Evolutionary conservation across 2,329 filamentous ascomycete species (phyloP).

Genomic region (Plectosphaerella cucumerina): DNA sequence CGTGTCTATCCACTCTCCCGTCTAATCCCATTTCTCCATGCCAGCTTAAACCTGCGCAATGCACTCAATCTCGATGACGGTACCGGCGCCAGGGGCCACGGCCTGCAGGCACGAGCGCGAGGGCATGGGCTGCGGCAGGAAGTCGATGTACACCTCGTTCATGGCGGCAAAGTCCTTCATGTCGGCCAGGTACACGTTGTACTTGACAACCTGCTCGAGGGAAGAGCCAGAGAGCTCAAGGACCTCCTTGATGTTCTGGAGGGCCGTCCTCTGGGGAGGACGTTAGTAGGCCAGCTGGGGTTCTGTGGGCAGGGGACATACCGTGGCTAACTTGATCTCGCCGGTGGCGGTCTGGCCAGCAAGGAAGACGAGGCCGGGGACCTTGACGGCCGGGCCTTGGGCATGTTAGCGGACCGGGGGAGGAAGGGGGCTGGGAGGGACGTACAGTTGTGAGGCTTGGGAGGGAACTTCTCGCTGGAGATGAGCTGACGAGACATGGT

Average conservation of each 20-base stretch:
- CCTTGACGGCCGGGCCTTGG: conserved; percentile 33
- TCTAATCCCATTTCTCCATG: no score
- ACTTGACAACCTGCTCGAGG: conserved; percentile 60
- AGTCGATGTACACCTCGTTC: conserved; percentile 40
- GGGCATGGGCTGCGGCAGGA: conserved; percentile 35
- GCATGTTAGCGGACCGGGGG: background rate
- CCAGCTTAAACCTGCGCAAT: conserved; percentile 30
- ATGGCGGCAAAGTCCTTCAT: conserved; percentile 62
- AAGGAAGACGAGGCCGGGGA: conserved; percentile 41
- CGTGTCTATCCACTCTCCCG: no score
- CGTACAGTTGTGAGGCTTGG: conserved; percentile 42
- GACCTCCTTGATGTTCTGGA: conserved; percentile 55
- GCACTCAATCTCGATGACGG: conserved; percentile 39
- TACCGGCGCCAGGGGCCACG: conserved; percentile 30
- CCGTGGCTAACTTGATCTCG: conserved; percentile 41
- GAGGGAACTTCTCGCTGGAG: conserved; percentile 39
- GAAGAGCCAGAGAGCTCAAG: conserved; percentile 57
- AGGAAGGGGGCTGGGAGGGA: background rate
- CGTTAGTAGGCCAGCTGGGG: background rate
- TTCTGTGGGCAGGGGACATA: conserved; percentile 14
- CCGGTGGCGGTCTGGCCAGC: conserved; percentile 44
- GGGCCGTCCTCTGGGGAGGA: conserved; percentile 24
- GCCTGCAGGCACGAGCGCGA: conserved; percentile 36
- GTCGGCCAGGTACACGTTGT: conserved; percentile 61
- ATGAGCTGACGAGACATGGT: conserved; percentile 41